These are phyloP conservation scores for Neofusicoccum laricinum DNA, from an alignment of 2,329 filamentous ascomycete genomes.

Conservation along the genomic window DNA sequence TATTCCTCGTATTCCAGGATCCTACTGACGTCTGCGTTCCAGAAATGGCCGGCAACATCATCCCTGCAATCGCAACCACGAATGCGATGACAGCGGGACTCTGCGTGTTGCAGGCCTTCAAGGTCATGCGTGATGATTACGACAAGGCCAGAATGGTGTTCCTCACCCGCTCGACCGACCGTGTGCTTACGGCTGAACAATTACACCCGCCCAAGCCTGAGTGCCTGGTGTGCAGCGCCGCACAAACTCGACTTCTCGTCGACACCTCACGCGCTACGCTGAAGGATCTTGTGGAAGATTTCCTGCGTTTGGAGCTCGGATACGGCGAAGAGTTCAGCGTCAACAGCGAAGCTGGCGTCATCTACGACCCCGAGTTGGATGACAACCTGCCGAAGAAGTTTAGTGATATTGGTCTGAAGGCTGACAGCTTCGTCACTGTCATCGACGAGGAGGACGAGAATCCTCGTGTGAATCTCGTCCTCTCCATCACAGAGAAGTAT, in stretches of 20 bases:
- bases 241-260: conserved; percentile 63
- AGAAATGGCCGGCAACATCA: conserved; percentile 99
- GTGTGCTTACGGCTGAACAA: conserved; percentile 56
- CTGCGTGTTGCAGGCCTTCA: conserved; percentile 89
- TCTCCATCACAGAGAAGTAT: conserved; percentile 65
- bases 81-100: conserved; percentile 94
- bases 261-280: conserved; percentile 73
- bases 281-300: conserved; percentile 71
- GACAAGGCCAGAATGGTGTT: conserved; percentile 79
- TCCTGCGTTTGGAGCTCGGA: conserved; percentile 67
- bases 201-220: conserved; percentile 68
- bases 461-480: conserved; percentile 74
- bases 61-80: conserved; percentile 95
- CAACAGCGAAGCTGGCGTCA: conserved; percentile 68
- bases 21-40: neutral
- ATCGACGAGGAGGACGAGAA: conserved; percentile 79
- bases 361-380: conserved; percentile 87
- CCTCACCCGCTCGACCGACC: conserved; percentile 65
- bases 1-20: neutral
- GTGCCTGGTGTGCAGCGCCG: conserved; percentile 79
- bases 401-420: conserved; percentile 69
- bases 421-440: conserved; percentile 75
- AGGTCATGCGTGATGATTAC: conserved; percentile 73
- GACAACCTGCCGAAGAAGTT: conserved; percentile 82
- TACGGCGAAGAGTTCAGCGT: conserved; percentile 82